These are phyloP conservation scores for Parastagonospora avenae DNA, from an alignment of 2,329 filamentous ascomycete genomes.

Conservation along the genomic window DNA sequence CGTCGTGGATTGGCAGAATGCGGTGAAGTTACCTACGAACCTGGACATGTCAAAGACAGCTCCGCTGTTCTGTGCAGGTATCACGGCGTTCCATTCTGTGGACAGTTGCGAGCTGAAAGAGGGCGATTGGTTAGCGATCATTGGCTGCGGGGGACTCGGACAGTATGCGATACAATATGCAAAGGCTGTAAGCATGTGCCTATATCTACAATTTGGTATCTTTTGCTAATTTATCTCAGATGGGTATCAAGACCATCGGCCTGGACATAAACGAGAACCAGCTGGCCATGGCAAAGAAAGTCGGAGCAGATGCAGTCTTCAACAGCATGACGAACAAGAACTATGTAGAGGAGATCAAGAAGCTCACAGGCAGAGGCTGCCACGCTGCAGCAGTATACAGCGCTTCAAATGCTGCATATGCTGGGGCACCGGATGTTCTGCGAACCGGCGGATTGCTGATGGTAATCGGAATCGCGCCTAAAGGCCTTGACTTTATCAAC, in stretches of 20 bases:
- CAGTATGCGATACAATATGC: constrained; percentile 56
- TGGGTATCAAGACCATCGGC: constrained; percentile 51
- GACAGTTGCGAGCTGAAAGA: constrained; percentile 39
- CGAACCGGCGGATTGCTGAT: constrained; percentile 49
- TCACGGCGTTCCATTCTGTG: constrained; percentile 49
- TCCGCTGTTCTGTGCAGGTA: constrained; percentile 58
- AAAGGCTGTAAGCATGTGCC: constrained; percentile 41
- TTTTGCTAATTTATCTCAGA: constrained; percentile 17
- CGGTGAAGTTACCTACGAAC: constrained; percentile 47
- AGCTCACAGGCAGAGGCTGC: constrained; percentile 49
- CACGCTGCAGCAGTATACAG: constrained; percentile 52
- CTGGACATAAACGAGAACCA: constrained; percentile 54
- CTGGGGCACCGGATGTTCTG: constrained; percentile 44
- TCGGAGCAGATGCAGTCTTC: constrained; percentile 51
- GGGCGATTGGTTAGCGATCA: constrained; percentile 50
- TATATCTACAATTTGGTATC: not conserved
- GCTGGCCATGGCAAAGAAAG: constrained; percentile 46
- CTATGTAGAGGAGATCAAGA: constrained; percentile 49
- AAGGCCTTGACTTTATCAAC: constrained; percentile 44
- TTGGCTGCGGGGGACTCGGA: constrained; percentile 54
- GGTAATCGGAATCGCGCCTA: constrained; percentile 50
- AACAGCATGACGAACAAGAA: constrained; percentile 49
- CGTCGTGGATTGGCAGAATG: constrained; percentile 53
- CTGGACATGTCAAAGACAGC: constrained; percentile 45
- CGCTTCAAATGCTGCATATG: constrained; percentile 46